Base-by-base conservation (phyloP, 169 alveolate species). In the Eimeria maxima region DNA sequence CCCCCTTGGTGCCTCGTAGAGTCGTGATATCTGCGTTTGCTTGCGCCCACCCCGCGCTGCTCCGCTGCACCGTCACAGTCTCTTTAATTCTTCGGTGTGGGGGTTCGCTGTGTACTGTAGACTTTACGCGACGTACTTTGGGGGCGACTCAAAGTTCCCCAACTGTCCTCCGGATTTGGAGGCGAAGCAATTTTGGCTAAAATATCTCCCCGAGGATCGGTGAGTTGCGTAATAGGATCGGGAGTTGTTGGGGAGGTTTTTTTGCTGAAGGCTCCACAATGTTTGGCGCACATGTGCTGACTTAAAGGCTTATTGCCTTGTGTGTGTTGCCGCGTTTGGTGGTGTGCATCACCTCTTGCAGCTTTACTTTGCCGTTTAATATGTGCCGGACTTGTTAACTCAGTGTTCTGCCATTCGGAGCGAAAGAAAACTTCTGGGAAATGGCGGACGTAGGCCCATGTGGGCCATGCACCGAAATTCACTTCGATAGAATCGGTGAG, bases 391-490 rank as follows among this genome's bases (percentile, higher is more conserved):
- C 74, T 80, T 60, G 87, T n/a, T 84, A 94, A 27, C n/a, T 57
- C 65, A 87, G 94, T 47, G 96, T 98, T 57, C 73, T 98, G 93
- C 99, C 99, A 27, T 98, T 98, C 71, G 96, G 96, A 86, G 96
- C 96, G 90, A 96, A 97, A 94, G 99, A 99, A 44, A 99, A 99
- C 96, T 99, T 99, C 97, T 99, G 99, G 99, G 99, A 99, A 97
- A 99, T 99, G 99, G 99, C 99, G 5, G 99, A 99, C 93, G 98
- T 99, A 6, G 99, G 99, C 38, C 99, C 99, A 18, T 99, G 99
- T 86, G 99, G 99, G 20, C 99, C 99, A 5, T 99, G 99, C 96
- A 96, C 99, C n/a, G 99, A 99, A 96, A 98, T 99, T 47, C 99
- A 99, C 97, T 99, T 97, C 95, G 99, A 99, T 95, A 97, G 99